Evolutionary conservation across 2,329 filamentous ascomycete species (phyloP).

Genomic region (Aureobasidium sp.): DNA sequence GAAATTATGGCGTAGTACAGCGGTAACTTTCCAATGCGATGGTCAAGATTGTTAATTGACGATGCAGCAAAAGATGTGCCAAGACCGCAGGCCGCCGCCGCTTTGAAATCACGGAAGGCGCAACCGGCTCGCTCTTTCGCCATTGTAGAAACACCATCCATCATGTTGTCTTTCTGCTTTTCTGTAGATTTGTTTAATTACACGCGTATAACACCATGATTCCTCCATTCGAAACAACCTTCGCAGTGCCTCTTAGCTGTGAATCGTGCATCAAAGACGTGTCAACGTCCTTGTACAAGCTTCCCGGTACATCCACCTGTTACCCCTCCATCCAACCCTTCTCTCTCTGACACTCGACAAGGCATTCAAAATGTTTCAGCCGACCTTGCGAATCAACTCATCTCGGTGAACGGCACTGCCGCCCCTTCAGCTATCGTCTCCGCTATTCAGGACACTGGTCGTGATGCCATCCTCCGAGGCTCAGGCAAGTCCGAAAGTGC

Average conservation of each 20-base stretch:
- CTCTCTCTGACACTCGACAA: slow-evolving; percentile 25
- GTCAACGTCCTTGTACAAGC: slow-evolving; percentile 66
- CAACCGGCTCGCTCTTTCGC: not conserved
- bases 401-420: slow-evolving; percentile 82
- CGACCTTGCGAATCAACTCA: slow-evolving; percentile 73
- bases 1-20: not conserved
- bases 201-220: slow-evolving; percentile 23
- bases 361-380: slow-evolving; percentile 79
- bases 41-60: not conserved
- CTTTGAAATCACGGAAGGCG: slow-evolving; percentile 12
- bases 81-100: slow-evolving; percentile 2
- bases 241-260: slow-evolving; percentile 91
- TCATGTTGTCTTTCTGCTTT: not conserved
- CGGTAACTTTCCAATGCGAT: not conserved
- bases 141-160: not conserved
- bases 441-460: slow-evolving; percentile 81
- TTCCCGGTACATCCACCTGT: slow-evolving; percentile 49
- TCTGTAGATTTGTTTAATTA: not conserved
- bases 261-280: slow-evolving; percentile 83
- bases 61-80: slow-evolving; percentile 1
- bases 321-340: not conserved
- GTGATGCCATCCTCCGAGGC: slow-evolving; percentile 89
- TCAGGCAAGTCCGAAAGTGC: slow-evolving; percentile 84
- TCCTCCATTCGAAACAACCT: slow-evolving; percentile 64
- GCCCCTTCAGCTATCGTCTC: slow-evolving; percentile 83